phyloP scores from a whole-genome alignment of 148 eudicot species.

The Rhododendron kiyosumense region DNA sequence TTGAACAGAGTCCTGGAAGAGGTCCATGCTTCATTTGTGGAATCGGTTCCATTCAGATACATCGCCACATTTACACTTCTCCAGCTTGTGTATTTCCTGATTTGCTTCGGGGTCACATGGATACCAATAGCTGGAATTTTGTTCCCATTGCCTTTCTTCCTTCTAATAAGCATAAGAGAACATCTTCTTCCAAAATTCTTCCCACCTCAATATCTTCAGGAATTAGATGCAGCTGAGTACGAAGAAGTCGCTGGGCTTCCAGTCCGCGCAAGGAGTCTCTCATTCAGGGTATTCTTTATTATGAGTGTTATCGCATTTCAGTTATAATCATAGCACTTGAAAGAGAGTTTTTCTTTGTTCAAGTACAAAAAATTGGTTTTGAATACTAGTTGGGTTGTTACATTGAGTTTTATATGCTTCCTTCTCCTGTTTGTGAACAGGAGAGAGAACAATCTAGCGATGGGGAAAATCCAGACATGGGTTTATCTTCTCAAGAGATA shows the following conservation, averaged over 20 bases:
- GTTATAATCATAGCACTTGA: not conserved
- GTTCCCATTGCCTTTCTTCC: slow-evolving; percentile 63
- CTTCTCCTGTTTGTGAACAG: slow-evolving; percentile 22
- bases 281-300: slow-evolving; percentile 33
- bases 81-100: slow-evolving; percentile 48
- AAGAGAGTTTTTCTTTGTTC: not conserved
- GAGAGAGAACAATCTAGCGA: slow-evolving; percentile 21
- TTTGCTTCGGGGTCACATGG: slow-evolving; percentile 73
- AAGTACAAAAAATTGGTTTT: not conserved
- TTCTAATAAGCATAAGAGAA: slow-evolving; percentile 49
- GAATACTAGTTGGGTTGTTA: not conserved
- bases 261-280: slow-evolving; percentile 22
- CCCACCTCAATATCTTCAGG: slow-evolving; percentile 37
- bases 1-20: slow-evolving; percentile 51
- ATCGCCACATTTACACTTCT: slow-evolving; percentile 50
- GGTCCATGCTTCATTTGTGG: slow-evolving; percentile 62
- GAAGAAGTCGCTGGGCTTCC: slow-evolving; percentile 59
- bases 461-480: slow-evolving; percentile 22
- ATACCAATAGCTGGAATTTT: slow-evolving; percentile 62
- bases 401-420: not conserved
- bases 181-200: slow-evolving; percentile 52
- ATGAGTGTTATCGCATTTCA: not conserved
- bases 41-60: slow-evolving; percentile 61
- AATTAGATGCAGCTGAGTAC: slow-evolving; percentile 66
- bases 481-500: slow-evolving; percentile 44